phyloP scores from a whole-genome alignment of 1,284 basidiomycete species.

The Rhodofomes roseus region DNA sequence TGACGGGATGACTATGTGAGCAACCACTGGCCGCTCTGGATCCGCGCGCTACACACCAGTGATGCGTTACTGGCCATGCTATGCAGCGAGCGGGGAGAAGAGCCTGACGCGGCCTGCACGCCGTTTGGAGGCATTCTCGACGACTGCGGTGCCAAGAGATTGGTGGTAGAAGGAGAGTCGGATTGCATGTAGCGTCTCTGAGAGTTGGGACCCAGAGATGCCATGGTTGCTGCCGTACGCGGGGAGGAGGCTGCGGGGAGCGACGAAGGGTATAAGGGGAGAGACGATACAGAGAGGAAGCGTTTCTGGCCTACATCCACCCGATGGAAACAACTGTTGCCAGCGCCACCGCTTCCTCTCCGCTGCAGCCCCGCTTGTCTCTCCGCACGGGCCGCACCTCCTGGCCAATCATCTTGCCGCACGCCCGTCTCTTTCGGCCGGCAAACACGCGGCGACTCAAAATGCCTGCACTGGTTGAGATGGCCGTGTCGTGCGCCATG shows the following conservation, averaged over 20 bases:
- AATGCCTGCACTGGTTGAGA: not conserved
- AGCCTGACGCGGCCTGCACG: constrained; percentile 42
- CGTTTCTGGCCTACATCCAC: not conserved
- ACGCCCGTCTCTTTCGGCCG: not conserved
- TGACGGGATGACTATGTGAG: constrained; percentile 16
- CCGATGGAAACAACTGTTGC: not conserved
- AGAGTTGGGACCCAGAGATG: constrained; percentile 19
- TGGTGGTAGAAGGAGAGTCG: constrained; percentile 48
- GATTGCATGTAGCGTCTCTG: constrained; percentile 21
- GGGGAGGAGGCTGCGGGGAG: not conserved
- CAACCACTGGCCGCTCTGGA: not conserved
- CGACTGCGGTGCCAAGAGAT: constrained; percentile 42
- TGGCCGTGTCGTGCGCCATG: not conserved
- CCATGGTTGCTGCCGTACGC: constrained; percentile 16
- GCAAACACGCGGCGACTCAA: not conserved
- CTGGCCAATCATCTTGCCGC: not conserved
- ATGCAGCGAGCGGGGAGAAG: constrained; percentile 34
- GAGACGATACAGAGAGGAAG: constrained; percentile 5
- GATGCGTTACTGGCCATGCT: constrained; percentile 38
- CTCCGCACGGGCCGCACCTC: not conserved
- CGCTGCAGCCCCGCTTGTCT: not conserved
- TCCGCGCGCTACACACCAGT: constrained; percentile 31
- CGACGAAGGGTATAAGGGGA: constrained; percentile 12
- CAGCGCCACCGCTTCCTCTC: constrained; percentile 4
- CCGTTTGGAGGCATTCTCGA: constrained; percentile 13